phyloP scores from a whole-genome alignment of 2,329 filamentous ascomycete genomes.

The Graphium sp. region DNA sequence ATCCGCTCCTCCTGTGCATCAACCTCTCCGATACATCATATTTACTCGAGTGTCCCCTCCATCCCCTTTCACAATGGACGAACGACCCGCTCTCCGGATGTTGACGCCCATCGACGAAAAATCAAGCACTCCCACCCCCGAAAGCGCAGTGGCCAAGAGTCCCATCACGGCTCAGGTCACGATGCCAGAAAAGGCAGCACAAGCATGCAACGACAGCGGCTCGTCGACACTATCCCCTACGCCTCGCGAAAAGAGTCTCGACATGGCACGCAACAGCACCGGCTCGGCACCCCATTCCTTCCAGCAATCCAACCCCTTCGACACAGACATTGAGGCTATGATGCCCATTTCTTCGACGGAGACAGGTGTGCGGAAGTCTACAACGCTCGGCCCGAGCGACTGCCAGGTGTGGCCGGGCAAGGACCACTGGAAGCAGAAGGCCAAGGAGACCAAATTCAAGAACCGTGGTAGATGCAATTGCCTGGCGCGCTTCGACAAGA shows the following conservation, averaged over 20 bases:
- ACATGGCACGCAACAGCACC: constrained; percentile 16
- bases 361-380: constrained; percentile 16
- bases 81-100: no score
- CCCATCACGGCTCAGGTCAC: no score
- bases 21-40: no score
- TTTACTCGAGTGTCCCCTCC: no score
- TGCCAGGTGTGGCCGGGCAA: constrained; percentile 43
- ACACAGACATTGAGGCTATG: constrained; percentile 40
- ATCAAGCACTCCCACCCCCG: no score
- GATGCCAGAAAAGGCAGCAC: not conserved
- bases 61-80: no score
- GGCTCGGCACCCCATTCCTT: constrained; percentile 26
- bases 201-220: not conserved
- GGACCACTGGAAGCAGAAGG: constrained; percentile 42
- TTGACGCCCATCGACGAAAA: no score
- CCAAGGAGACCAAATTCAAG: constrained; percentile 35
- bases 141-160: no score
- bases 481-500: constrained; percentile 33
- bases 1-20: no score
- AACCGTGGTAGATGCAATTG: constrained; percentile 28
- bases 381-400: constrained; percentile 24
- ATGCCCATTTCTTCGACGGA: constrained; percentile 17
- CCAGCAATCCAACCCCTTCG: constrained; percentile 31
- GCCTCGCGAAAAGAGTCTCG: constrained; percentile 10
- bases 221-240: constrained; percentile 1